Conservation (phyloP, 352 stramenopile genomes). For the Pythium angustatum region DNA sequence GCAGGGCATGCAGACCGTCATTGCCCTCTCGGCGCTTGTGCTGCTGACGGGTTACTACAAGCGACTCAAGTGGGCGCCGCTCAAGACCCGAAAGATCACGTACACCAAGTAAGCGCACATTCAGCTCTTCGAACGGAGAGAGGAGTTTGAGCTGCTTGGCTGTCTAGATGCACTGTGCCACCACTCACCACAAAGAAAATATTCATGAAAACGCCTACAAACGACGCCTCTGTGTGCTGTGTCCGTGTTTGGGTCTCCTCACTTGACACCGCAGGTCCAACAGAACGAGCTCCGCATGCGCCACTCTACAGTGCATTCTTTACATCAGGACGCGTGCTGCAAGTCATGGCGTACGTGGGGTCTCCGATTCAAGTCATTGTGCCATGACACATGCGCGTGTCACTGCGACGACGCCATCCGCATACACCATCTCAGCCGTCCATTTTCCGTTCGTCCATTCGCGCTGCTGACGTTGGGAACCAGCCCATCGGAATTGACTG, state of each 20-base stretch:
- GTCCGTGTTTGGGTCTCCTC: not conserved
- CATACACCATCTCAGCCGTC: not conserved
- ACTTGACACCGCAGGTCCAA: too few relatives aligned
- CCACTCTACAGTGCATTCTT: too few relatives aligned
- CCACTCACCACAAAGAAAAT: constrained; percentile 26
- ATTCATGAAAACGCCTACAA: constrained; percentile 28
- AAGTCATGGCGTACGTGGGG: too few relatives aligned
- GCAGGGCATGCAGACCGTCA: constrained; percentile 93
- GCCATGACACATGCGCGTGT: constrained; percentile 4
- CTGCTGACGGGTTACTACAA: constrained; percentile 98
- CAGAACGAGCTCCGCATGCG: too few relatives aligned
- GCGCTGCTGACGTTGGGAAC: too few relatives aligned
- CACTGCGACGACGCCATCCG: not conserved
- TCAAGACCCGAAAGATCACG: constrained; percentile 98
- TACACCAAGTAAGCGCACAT: constrained; percentile 92
- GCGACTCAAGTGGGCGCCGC: constrained; percentile 95
- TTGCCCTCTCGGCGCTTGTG: constrained; percentile 90
- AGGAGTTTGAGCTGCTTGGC: constrained; percentile 29
- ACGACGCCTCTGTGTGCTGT: not conserved
- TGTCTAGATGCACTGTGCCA: constrained; percentile 30
- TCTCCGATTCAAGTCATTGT: too few relatives aligned
- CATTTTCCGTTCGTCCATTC: constrained; percentile 6
- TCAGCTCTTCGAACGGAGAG: constrained; percentile 19
- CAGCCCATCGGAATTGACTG: not conserved
- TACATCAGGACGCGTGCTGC: too few relatives aligned